phyloP scores from a whole-genome alignment of 768 basidiomycete species.

The Tricholoma hemisulphureum region DNA sequence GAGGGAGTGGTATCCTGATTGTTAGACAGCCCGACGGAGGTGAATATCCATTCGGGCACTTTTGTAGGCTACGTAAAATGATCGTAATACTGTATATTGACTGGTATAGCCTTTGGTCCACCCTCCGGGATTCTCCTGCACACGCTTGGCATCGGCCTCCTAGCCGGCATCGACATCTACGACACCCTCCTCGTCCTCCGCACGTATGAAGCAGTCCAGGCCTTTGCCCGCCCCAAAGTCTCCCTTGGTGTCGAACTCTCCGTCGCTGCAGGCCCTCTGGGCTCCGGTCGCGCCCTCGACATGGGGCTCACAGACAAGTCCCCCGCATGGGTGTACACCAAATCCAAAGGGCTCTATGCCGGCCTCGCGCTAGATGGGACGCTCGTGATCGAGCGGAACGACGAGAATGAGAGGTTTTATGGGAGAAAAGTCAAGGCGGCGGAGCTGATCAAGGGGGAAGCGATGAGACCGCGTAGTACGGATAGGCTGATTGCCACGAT shows the following conservation, averaged over 20 bases:
- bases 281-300: background rate
- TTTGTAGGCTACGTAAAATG: no score
- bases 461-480: background rate
- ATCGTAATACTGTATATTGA: no score
- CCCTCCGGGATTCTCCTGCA: background rate
- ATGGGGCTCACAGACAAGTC: background rate
- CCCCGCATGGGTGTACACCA: background rate
- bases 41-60: background rate
- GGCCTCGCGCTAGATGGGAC: background rate
- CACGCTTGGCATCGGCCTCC: background rate
- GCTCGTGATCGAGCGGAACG: background rate
- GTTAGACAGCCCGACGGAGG: background rate
- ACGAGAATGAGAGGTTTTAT: slow-evolving; percentile 1
- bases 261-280: background rate
- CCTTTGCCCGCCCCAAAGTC: background rate
- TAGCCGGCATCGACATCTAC: background rate
- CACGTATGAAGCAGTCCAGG: background rate
- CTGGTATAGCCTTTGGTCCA: background rate
- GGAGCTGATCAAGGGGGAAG: background rate
- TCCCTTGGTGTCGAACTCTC: background rate
- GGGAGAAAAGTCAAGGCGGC: background rate
- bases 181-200: background rate
- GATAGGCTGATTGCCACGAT: background rate
- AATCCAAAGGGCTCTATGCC: background rate
- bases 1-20: background rate